phyloP scores from a whole-genome alignment of 176 grass and related monocot species.

The Juncus effusus region DNA sequence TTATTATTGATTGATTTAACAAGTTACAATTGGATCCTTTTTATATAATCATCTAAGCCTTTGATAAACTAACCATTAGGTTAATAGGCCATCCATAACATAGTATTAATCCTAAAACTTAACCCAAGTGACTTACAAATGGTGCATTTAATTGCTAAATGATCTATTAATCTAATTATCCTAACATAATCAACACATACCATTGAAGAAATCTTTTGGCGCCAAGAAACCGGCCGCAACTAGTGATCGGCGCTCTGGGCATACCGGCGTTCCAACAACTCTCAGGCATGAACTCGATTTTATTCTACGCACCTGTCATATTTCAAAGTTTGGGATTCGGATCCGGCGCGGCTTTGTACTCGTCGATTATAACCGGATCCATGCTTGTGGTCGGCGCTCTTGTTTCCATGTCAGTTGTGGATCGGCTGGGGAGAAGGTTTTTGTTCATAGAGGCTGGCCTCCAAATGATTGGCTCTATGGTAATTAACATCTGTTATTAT shows the following conservation, averaged over 20 bases:
- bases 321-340: slow-evolving; percentile 92
- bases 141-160: too few species aligned
- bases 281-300: slow-evolving; percentile 85
- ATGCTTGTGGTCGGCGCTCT: slow-evolving; percentile 88
- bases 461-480: slow-evolving; percentile 88
- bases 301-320: slow-evolving; percentile 92
- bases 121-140: too few species aligned
- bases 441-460: slow-evolving; percentile 85
- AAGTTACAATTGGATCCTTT: too few species aligned
- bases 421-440: slow-evolving; percentile 68
- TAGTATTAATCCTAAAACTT: too few species aligned
- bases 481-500: background rate
- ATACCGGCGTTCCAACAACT: slow-evolving; percentile 98
- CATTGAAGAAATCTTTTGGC: slow-evolving; percentile 67
- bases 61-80: too few species aligned
- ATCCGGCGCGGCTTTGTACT: slow-evolving; percentile 56
- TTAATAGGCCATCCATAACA: too few species aligned
- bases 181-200: too few species aligned
- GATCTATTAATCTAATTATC: too few species aligned
- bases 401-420: slow-evolving; percentile 75
- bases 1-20: too few species aligned
- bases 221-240: slow-evolving; percentile 69
- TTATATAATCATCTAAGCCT: too few species aligned
- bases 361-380: slow-evolving; percentile 74
- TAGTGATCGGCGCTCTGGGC: slow-evolving; percentile 76